Conservation (phyloP, 2,329 filamentous ascomycete species). For the Helotiales sp. region DNA sequence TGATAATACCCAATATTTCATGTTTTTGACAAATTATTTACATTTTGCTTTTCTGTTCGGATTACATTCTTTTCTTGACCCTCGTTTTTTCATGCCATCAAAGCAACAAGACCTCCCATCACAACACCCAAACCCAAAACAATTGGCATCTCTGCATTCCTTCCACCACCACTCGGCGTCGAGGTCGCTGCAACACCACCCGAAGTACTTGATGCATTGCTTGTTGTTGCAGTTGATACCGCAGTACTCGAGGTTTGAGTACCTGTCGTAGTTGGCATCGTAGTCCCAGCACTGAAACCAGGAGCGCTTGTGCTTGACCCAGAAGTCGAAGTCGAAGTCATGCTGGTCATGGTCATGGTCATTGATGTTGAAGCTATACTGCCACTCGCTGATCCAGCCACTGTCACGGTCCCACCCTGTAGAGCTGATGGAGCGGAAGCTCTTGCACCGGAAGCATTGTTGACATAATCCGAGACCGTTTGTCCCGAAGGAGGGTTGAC, state of each 20-base stretch:
- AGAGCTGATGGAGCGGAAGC: slow-evolving; percentile 11
- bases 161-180: slow-evolving; percentile 8
- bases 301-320: neutral
- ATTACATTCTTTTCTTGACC: no score
- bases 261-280: neutral
- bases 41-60: no score
- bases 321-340: neutral
- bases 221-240: slow-evolving; percentile 1
- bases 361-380: slow-evolving; percentile 7
- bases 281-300: neutral
- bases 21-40: no score
- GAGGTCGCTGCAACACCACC: slow-evolving; percentile 5
- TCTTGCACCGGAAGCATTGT: slow-evolving; percentile 9
- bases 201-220: neutral
- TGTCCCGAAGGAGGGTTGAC: slow-evolving; percentile 38
- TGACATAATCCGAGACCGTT: slow-evolving; percentile 12
- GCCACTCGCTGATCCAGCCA: slow-evolving; percentile 22
- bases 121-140: slow-evolving; percentile 17
- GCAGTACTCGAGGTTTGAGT: neutral
- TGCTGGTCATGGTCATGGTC: no score
- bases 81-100: slow-evolving; percentile 26
- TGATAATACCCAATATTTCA: no score
- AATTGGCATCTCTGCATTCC: slow-evolving; percentile 9
- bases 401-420: slow-evolving; percentile 17
- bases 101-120: slow-evolving; percentile 22